Evolutionary conservation across 2,329 filamentous ascomycete genomes (phyloP).

Genomic region (Colletotrichum phormii): DNA sequence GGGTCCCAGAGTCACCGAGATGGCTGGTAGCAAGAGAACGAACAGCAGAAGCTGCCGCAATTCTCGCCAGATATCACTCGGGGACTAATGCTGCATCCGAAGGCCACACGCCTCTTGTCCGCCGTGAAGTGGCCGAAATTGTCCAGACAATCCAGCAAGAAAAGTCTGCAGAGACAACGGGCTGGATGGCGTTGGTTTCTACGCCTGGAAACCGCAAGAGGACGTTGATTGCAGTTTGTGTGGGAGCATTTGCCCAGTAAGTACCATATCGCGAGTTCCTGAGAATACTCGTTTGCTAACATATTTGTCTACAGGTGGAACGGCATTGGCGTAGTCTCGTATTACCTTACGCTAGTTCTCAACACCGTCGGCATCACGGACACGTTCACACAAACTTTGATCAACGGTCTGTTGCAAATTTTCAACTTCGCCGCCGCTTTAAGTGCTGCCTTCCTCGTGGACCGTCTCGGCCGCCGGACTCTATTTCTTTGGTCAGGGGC

Average conservation of each 20-base stretch:
- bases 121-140: constrained; percentile 29
- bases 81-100: constrained; percentile 47
- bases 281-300: not conserved
- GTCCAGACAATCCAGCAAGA: constrained; percentile 28
- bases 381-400: constrained; percentile 48
- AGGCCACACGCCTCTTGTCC: constrained; percentile 39
- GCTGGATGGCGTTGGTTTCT: constrained; percentile 36
- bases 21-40: constrained; percentile 60
- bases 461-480: constrained; percentile 50
- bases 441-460: constrained; percentile 49
- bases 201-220: constrained; percentile 37
- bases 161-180: constrained; percentile 23
- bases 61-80: constrained; percentile 63
- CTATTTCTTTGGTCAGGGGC: constrained; percentile 48
- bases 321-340: constrained; percentile 50
- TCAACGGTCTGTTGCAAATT: constrained; percentile 48
- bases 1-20: constrained; percentile 63
- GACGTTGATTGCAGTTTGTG: constrained; percentile 14
- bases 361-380: constrained; percentile 49
- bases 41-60: constrained; percentile 59
- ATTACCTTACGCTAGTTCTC: constrained; percentile 42
- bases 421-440: constrained; percentile 49
- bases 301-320: constrained; percentile 38
- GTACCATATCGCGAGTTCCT: not conserved
- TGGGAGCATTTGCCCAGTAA: constrained; percentile 40